Evolutionary conservation across 345 rosid species (phyloP), one percentile per base, ranked within the genome.

Genomic region (Eutrema yunnanense): DNA sequence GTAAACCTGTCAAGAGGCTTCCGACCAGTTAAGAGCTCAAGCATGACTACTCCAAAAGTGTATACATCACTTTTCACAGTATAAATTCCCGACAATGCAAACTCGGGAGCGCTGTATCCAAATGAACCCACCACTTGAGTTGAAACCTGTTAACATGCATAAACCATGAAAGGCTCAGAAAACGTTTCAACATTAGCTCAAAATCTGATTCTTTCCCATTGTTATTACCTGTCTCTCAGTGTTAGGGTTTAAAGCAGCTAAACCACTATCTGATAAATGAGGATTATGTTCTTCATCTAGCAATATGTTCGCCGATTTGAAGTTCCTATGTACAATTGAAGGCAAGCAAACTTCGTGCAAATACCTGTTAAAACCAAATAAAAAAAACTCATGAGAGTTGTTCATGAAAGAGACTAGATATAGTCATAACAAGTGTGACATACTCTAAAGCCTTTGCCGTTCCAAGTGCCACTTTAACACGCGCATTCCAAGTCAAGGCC

Each of bases 271-370:
- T 13, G 99, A 87, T 75, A 96, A 81, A 58, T 85, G 97, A 62
- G 99, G 98, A 84, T 90, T 92, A 34, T 90, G 95, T 69, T 92
- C 99, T 73, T 96, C 97, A 38, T 92, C 99, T 1, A 96, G 88
- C 72, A 96, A 90, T 74, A 96, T 96, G 79, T 96, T 96, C 67
- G 96, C 97, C 0, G 99, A 92, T 71, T 96, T 96, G 78, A 96
- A 92, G 84, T 96, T 96, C 80, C 96, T 89, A 82, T 96, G 99
- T 71, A 90, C 99, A 69, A 92, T 83, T 0, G 95, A 90, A 38
- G 99, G 99, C 90, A 92, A 84, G 81, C 98, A 92, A 48, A 96
- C 97, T 84, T 96, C 99, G 12, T 96, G 98, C 92, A 96, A 73
- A 85, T 96, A 96, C 88, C 99, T 95, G 77, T 65, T 47, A 0